Base-by-base conservation (phyloP, 2,329 filamentous ascomycete species). In the Ceratocystis lukuohia region DNA sequence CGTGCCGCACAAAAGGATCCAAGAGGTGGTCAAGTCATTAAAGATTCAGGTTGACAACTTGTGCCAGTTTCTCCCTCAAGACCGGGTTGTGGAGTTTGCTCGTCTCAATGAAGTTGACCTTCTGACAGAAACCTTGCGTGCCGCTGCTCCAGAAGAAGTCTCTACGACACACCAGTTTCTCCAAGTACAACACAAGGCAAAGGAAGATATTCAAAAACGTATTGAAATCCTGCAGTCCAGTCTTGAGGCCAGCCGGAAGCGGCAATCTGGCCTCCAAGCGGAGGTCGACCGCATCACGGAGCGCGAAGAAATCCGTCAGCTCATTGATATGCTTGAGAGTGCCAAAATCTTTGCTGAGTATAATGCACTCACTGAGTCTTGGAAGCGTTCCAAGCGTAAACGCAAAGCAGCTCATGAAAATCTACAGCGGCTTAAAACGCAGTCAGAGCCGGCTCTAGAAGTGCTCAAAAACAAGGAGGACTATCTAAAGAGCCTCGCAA, bases 41-140 rank as follows among this genome's bases (percentile, higher is more conserved):
- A 88, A 88, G 62, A 97, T 99, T 64, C 94, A 99, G 75, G 90
- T 97, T 70, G 94, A 99, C 78, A 99, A 99, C 71, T 80, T 99
- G 1, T 99, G 94, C 74, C 94, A 99, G 74, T 99, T 99, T 71
- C 78, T 99, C 57, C 94, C 94, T 0, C 94, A 99, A 75, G 94
- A 99, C 74, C 88, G 92, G 70, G 94, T 99, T 1, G 90, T 91
- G 28, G 92, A 96, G 73, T 99, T 99, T 73, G 91, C 94, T 4
- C 88, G 84, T 4, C 83, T 96, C 70, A 88, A 85, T 7, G 88
- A 93, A 0, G 80, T 96, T 12, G 88, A 95, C 57, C 82, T 96
- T 22, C 80, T 99, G 0, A 82, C 86, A 68, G 89, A 94, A 71
- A 99, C 94, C 0, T 86, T 96, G 69, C 85, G 91, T 72, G 94